Base-by-base conservation (phyloP, 2,329 filamentous ascomycete species). In the Penicillium rolfsii region DNA sequence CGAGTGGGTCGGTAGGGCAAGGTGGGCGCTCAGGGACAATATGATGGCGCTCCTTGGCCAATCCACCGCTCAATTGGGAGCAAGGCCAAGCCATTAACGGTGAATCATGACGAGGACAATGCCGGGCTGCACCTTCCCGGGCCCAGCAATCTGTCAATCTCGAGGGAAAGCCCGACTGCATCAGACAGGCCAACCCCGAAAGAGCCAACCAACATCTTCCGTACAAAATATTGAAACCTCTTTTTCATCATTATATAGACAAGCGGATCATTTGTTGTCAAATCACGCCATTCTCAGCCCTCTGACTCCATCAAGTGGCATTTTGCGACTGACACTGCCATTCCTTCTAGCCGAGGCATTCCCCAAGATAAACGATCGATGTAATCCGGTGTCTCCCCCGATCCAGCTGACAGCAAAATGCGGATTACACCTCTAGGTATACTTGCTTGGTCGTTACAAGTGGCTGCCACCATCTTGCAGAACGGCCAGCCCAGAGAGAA, bases 401-500 rank as follows among this genome's bases (percentile, higher is more conserved):
- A 45, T 45, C 40, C 26, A 48, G 38, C 59, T 35, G 33, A 38
- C 60, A 67, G 19, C 46, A 50, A 38, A 48, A 69, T 69, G 67
- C 55, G 50, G 58, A 11, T 48, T n/a, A 30, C 45, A 30, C 26
- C 30, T 48, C 45, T 60, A 28, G 35, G 57, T 26, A 50, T 55
- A 1, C 52, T 68, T 4, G 48, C 58, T 9, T 66, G 63, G 64
- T 62, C 67, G 6, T 53, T 67, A 45, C 60, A 59, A 38, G 67
- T 70, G 54, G 68, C 70, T 22, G 76, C 76, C 12, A 78, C 74
- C 1, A 80, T 81, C 55, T 65, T 79, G 35, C 72, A 81, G 59
- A 82, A 82, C 62, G 78, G 77, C 9, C 78, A 80, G 59, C 64
- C 73, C 1, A 71, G 79, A 40, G 64, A 73, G 38, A 74, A 74